These are phyloP conservation scores for Chlorella variabilis DNA, from an alignment of 163 green algal species.

Conservation along the genomic window DNA sequence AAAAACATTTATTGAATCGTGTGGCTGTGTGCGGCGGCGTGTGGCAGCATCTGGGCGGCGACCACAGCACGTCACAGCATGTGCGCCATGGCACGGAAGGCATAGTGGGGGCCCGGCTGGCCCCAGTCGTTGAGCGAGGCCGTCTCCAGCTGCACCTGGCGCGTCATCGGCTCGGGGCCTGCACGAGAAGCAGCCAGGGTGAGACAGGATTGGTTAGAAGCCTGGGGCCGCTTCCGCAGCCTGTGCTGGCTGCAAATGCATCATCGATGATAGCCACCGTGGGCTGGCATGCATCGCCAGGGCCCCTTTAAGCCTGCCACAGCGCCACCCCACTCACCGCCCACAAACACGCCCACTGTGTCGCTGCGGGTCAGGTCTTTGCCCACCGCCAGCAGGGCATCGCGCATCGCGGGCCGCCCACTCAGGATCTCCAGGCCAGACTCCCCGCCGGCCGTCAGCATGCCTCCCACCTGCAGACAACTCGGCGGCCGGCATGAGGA, in stretches of 20 bases:
- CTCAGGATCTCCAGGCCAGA: not conserved
- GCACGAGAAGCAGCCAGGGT: not conserved
- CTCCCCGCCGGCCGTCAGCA: not conserved
- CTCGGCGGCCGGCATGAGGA: not conserved
- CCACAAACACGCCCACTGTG: constrained; percentile 19
- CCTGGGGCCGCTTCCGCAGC: not conserved
- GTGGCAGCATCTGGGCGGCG: too few relatives aligned
- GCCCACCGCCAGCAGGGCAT: not conserved
- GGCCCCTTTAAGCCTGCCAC: not conserved
- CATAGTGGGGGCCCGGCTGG: not conserved
- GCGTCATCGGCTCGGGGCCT: constrained; percentile 9
- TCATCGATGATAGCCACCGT: not conserved
- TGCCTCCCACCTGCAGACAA: not conserved
- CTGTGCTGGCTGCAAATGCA: not conserved
- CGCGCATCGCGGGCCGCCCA: not conserved
- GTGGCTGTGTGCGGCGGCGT: too few relatives aligned
- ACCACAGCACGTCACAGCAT: constrained; percentile 21
- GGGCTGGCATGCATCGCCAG: not conserved
- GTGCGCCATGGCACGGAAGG: not conserved
- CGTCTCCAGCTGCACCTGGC: not conserved
- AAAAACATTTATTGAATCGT: too few relatives aligned
- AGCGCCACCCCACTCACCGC: not conserved
- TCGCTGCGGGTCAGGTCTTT: not conserved
- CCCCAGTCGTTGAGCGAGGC: not conserved
- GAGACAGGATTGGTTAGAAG: not conserved